A percentile compares a stretch with the other conserved stretches of the same genome.
phyloP scores from a whole-genome alignment of 345 rosid species.

The Luvunga scandens region DNA sequence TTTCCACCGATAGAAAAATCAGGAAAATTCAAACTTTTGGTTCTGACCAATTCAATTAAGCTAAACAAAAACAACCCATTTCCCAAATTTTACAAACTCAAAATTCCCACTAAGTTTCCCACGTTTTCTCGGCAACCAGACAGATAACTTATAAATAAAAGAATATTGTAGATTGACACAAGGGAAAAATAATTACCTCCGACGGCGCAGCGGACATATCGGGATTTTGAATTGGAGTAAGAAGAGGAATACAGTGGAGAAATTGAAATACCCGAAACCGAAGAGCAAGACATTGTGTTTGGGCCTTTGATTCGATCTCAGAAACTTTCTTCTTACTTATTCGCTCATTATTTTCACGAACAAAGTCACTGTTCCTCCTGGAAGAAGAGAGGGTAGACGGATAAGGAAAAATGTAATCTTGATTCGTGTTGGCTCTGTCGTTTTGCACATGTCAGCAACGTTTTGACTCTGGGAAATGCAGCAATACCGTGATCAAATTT shows the following conservation, averaged over 20 bases:
- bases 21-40: neutral
- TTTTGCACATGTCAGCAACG: neutral
- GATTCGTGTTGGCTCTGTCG: neutral
- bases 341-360: neutral
- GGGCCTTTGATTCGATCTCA: neutral
- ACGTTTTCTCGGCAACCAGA: conserved; percentile 1
- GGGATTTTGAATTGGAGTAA: conserved; percentile 34
- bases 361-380: neutral
- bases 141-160: neutral
- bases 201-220: conserved; percentile 53
- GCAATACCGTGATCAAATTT: too few relatives aligned
- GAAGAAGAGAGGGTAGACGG: conserved; percentile 1
- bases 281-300: conserved; percentile 42
- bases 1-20: neutral
- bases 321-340: neutral
- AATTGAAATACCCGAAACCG: conserved; percentile 38
- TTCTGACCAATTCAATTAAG: conserved; percentile 1
- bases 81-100: neutral
- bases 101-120: neutral
- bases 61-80: neutral
- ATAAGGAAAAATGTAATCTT: conserved; percentile 27
- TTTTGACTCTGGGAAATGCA: neutral
- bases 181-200: conserved; percentile 39
- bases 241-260: conserved; percentile 22
- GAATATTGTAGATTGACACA: neutral